These are phyloP conservation scores for Spatholobus suberectus DNA, from an alignment of 306 rosid species.

Conservation along the genomic window DNA sequence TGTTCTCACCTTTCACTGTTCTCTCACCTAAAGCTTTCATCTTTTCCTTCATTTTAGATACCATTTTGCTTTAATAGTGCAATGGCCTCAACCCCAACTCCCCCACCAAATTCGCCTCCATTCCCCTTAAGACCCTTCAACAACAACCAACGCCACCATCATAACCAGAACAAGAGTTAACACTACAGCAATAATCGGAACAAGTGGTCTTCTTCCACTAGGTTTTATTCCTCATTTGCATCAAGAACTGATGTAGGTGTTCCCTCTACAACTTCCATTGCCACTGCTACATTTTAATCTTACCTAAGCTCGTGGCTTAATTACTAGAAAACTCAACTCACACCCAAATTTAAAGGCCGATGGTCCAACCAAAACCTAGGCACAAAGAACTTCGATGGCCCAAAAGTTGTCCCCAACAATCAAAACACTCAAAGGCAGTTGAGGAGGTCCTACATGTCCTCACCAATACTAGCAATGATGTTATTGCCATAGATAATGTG, in stretches of 20 bases:
- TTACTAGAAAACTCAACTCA: slow-evolving; percentile 55
- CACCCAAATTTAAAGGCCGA: slow-evolving; percentile 71
- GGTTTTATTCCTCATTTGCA: slow-evolving; percentile 44
- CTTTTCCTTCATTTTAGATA: slow-evolving; percentile 21
- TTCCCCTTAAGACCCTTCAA: slow-evolving; percentile 64
- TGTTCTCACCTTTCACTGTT: too few relatives aligned
- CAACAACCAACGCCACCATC: slow-evolving; percentile 46
- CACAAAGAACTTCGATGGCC: slow-evolving; percentile 71
- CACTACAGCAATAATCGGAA: slow-evolving; percentile 41
- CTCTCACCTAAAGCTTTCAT: not conserved
- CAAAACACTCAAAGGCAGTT: slow-evolving; percentile 55
- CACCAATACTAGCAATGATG: slow-evolving; percentile 57
- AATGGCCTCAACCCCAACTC: too few relatives aligned
- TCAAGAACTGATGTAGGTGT: not conserved
- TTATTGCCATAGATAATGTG: slow-evolving; percentile 51
- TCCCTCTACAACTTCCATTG: not conserved
- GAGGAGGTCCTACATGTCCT: slow-evolving; percentile 68
- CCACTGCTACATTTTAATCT: slow-evolving; percentile 41
- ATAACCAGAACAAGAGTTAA: slow-evolving; percentile 36
- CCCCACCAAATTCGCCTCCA: slow-evolving; percentile 23
- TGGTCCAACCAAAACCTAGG: slow-evolving; percentile 78
- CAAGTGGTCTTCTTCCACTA: slow-evolving; percentile 53
- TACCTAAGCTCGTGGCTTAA: slow-evolving; percentile 56
- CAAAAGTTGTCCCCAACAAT: slow-evolving; percentile 51
- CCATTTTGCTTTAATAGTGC: not conserved